Percentiles rank a stretch among this genome's conserved stretches.
Conservation (phyloP, 1,284 basidiomycete genomes). For the Cryptococcus sp. region DNA sequence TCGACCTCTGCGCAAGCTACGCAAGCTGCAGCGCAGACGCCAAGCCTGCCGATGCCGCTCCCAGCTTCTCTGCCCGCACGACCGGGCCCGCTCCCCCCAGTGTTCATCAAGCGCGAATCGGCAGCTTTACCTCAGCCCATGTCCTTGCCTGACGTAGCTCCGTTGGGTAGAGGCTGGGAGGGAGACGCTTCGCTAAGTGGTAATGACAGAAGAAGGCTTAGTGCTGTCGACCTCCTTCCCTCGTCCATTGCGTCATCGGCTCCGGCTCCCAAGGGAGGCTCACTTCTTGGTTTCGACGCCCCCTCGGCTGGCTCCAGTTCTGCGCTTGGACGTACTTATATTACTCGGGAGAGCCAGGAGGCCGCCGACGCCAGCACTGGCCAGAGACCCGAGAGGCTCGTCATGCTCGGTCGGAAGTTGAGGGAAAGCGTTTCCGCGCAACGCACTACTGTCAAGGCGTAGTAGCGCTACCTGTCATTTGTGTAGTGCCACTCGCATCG, state of each 20-base stretch:
- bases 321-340: no score
- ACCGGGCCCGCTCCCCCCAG: conserved; percentile 32
- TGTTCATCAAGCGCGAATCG: conserved; percentile 38
- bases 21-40: background rate
- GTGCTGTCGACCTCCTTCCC: conserved; percentile 4
- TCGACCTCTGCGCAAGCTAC: no score
- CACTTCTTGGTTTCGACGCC: no score
- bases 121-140: conserved; percentile 40
- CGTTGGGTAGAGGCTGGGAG: conserved; percentile 34
- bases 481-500: no score
- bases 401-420: conserved; percentile 29
- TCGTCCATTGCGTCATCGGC: background rate
- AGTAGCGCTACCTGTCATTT: background rate
- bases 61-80: conserved; percentile 26
- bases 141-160: conserved; percentile 34
- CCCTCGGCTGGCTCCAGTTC: no score
- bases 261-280: no score
- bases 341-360: background rate
- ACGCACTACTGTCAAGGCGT: background rate
- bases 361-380: conserved; percentile 3
- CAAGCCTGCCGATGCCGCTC: conserved; percentile 8
- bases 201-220: conserved; percentile 37
- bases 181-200: conserved; percentile 29
- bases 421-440: conserved; percentile 20
- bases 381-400: conserved; percentile 27